Base-by-base conservation (phyloP, 306 rosid species). In the Vachellia pachyceras region DNA sequence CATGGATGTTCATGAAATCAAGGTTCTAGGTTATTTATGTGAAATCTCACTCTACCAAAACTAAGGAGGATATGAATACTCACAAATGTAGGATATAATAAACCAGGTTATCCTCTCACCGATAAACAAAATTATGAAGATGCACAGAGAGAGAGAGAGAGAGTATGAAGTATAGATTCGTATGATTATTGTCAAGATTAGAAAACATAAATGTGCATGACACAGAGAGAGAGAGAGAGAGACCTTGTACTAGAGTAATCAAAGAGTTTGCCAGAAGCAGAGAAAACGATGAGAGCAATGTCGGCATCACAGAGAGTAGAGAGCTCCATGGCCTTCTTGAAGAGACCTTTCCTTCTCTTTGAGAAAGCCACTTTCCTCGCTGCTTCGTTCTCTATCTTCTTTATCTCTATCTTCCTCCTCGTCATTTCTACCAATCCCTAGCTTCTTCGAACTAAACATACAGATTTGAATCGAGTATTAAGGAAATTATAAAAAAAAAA, bases 201-300 rank as follows among this genome's bases (percentile, higher is more conserved):
- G 52, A 46, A 46, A 46, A 46, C 13, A 13, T 44, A 44, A 44
- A 10, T 46, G 6, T 12, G 5, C 0, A 15, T 7, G 50, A 12
- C 17, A 12, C 17, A 0, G 50, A 13, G 6, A 13, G n/a, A 4
- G 63, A 8, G 52, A 22, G 25, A 9, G 15, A 66, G 63, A 20
- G 49, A 84, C 87, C 87, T 84, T 39, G 85, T 54, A 61, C 68
- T 84, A 65, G 87, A 36, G 37, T 76, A 84, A 4, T 84, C 85
- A 45, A 70, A 80, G 82, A 84, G 85, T n/a, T 52, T 84, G 3
- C 85, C 85, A 14, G 87, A 77, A 5, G 79, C 6, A 15, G 87
- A 84, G 40, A 84, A 84, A 23, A 84, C 64, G 0, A 84, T 45
- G 14, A 57, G 64, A 3, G 64, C 64, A 57, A 20, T 22, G 35